Percentiles rank a stretch among this genome's conserved stretches.
Evolutionary conservation across 371 early-diverging fungal genomes (phyloP).

Genomic region (Blyttiomyces sp.): DNA sequence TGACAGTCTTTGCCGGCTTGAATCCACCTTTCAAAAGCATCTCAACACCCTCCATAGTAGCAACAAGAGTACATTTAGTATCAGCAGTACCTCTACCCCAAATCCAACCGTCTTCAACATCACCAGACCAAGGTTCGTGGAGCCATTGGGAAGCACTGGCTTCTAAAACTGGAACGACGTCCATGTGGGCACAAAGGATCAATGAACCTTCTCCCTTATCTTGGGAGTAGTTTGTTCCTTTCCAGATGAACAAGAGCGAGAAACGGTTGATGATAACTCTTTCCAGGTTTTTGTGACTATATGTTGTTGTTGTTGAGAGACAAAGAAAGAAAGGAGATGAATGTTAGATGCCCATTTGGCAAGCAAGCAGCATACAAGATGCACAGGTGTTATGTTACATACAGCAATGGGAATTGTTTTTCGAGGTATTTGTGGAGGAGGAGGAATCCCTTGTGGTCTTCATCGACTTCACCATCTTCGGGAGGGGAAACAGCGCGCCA

Average conservation of each 20-base stretch:
- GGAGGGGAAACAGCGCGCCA: background rate
- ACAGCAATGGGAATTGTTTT: background rate
- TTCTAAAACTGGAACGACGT: background rate
- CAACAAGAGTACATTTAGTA: slow-evolving; percentile 25
- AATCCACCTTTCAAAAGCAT: slow-evolving; percentile 27
- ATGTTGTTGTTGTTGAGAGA: background rate
- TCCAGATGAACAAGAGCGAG: slow-evolving; percentile 36
- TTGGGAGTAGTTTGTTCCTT: too few species aligned
- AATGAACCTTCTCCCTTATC: slow-evolving; percentile 11
- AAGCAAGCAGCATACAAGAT: too few species aligned
- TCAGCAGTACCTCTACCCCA: slow-evolving; percentile 45
- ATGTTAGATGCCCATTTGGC: too few species aligned
- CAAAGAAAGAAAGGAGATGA: too few species aligned
- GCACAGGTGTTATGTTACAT: background rate
- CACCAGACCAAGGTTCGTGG: slow-evolving; percentile 15
- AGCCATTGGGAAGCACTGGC: slow-evolving; percentile 6
- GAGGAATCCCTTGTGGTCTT: background rate
- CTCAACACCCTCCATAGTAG: slow-evolving; percentile 28
- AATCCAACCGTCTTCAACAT: slow-evolving; percentile 29
- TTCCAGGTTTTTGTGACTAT: slow-evolving; percentile 22
- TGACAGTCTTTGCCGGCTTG: slow-evolving; percentile 26
- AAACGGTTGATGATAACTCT: slow-evolving; percentile 27
- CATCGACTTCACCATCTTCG: background rate
- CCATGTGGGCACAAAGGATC: slow-evolving; percentile 15
- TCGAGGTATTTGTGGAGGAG: background rate